These are phyloP conservation scores for Trichoderma arundinaceum DNA, from an alignment of 2,329 filamentous ascomycete species.

Conservation along the genomic window DNA sequence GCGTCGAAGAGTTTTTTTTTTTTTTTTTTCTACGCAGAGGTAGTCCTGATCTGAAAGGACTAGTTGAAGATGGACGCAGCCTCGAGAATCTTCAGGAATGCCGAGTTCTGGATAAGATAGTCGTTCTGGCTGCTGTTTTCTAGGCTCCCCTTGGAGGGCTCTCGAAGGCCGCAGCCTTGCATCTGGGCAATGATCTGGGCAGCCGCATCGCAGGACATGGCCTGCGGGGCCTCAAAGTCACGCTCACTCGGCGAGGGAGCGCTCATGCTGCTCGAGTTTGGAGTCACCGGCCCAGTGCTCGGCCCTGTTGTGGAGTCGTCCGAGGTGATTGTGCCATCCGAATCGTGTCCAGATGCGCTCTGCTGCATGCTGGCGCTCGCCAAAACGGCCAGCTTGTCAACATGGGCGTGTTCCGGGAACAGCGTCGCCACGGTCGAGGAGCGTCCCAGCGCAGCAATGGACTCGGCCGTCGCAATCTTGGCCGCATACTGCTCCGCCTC, in stretches of 20 bases:
- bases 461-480: constrained; percentile 23
- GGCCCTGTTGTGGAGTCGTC: constrained; percentile 35
- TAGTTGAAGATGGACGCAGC: constrained; percentile 32
- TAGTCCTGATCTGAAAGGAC: not conserved
- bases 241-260: constrained; percentile 32
- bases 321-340: constrained; percentile 33
- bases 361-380: constrained; percentile 46
- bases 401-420: constrained; percentile 34
- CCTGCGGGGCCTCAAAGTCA: constrained; percentile 39
- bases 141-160: constrained; percentile 39
- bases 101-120: constrained; percentile 45
- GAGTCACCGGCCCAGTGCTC: constrained; percentile 36
- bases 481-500: constrained; percentile 35
- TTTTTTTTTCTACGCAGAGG: not conserved
- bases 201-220: constrained; percentile 46
- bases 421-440: constrained; percentile 27
- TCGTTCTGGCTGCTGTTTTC: constrained; percentile 40
- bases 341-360: constrained; percentile 34
- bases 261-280: constrained; percentile 31
- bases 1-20: not conserved
- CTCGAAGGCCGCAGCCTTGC: constrained; percentile 43
- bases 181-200: constrained; percentile 49
- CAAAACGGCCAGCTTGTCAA: constrained; percentile 48
- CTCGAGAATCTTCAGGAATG: constrained; percentile 46
- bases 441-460: constrained; percentile 15